Evolutionary conservation across 441 rosid genomes (phyloP), one percentile per base, ranked within the genome.

Genomic region (Populus hybrid): DNA sequence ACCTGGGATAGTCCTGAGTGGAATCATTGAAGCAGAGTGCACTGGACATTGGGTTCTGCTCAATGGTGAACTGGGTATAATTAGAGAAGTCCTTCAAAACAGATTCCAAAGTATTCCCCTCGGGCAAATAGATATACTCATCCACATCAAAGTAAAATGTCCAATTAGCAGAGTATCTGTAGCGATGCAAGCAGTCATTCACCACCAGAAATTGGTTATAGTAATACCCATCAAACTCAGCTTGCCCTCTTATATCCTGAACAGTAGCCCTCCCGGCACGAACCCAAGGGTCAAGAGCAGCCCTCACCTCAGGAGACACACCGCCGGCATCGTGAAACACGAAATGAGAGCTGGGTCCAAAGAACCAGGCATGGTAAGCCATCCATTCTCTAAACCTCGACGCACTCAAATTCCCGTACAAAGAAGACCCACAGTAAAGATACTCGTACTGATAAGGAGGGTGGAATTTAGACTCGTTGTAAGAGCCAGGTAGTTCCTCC

Each of bases 241-340:
- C 87, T 75, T 92, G 95, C 0, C 73, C 95, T 12, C 90, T 78
- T 10, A 94, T 89, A 74, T 94, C 93, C 84, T 92, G 93, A 65
- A 92, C 35, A 36, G 97, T 91, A 12, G 82, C 95, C 20, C 89
- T 84, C 36, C 98, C 98, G 1, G 86, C 86, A 64, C 84, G 83
- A 23, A 92, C 83, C 98, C 97, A 93, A 10, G 95, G 98, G 23
- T 90, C 87, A 18, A 92, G 87, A 28, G 73, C 91, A 16, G 85
- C 89, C 80, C 83, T 84, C 10, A 93, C 95, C 69, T 86, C 90
- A 9, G 83, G 79, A 34, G 86, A 79, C 14, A 91, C 92, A 0
- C 95, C 97, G 1, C 98, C 98, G 0, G 98, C 97, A 9, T 93
- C 97, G 30, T 93, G 97, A 14, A 93, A 86, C 14, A 92, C 98